Conservation (phyloP, 108 stramenopile species). For the Ochromonas danica region DNA sequence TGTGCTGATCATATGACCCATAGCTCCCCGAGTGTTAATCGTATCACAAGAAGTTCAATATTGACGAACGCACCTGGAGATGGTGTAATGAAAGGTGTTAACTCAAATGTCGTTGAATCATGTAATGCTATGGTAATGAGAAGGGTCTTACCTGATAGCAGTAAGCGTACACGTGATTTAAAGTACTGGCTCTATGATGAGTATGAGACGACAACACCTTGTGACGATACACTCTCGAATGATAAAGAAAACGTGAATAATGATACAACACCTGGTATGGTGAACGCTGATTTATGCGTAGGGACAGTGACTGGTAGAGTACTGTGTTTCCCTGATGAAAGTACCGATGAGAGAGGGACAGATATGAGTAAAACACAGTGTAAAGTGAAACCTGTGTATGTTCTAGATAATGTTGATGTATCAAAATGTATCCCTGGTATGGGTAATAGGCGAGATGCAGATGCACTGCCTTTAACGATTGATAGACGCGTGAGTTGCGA, state of each 20-base stretch:
- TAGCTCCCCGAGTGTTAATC: background rate
- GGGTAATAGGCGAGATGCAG: background rate
- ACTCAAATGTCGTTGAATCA: conserved; percentile 1
- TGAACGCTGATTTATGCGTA: conserved; percentile 15
- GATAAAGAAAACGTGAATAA: conserved; percentile 17
- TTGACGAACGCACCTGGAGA: background rate
- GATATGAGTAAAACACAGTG: conserved; percentile 16
- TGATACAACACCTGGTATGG: conserved; percentile 15
- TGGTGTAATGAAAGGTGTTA: background rate
- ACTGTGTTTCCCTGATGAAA: conserved; percentile 15
- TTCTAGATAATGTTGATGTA: conserved; percentile 10
- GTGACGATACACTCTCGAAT: conserved; percentile 15
- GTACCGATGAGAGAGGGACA: conserved; percentile 13
- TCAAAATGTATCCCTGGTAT: background rate
- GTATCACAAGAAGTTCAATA: conserved; percentile 2
- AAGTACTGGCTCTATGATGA: conserved; percentile 15
- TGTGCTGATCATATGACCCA: background rate
- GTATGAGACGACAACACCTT: conserved; percentile 15
- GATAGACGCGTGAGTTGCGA: conserved; percentile 13
- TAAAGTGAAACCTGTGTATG: conserved; percentile 16
- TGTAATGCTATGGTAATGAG: conserved; percentile 5
- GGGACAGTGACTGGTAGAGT: conserved; percentile 13
- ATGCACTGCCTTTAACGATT: background rate
- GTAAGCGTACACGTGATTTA: background rate
- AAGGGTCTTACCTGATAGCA: background rate